phyloP scores from a whole-genome alignment of 169 alveolate genomes.

The Eimeria acervulina region DNA sequence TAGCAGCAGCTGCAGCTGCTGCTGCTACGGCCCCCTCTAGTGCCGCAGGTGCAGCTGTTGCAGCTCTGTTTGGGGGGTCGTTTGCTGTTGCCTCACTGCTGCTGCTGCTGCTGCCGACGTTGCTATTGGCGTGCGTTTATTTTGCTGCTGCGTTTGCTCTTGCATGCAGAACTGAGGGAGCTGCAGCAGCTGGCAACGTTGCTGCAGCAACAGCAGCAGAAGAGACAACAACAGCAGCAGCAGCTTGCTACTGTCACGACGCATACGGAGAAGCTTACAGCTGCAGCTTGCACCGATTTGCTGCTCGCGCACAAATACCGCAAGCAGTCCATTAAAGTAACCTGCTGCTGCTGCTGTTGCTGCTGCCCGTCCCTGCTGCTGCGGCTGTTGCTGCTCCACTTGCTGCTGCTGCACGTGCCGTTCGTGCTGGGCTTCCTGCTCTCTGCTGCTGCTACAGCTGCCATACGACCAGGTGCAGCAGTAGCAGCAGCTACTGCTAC shows the following conservation, averaged over 20 bases:
- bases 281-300: conserved; percentile 69
- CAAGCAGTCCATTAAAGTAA: conserved; percentile 6
- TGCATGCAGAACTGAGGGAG: conserved; percentile 43
- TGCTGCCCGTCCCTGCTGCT: conserved; percentile 5
- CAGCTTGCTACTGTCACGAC: conserved; percentile 41
- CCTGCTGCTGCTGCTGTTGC: conserved; percentile 10
- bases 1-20: neutral
- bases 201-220: conserved; percentile 59
- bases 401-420: neutral
- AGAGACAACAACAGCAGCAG: conserved; percentile 48
- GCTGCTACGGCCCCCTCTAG: neutral
- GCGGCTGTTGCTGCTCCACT: neutral
- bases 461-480: neutral
- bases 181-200: conserved; percentile 34
- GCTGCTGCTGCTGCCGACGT: neutral
- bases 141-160: neutral
- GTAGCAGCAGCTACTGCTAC: neutral
- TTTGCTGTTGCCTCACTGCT: neutral
- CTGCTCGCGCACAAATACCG: conserved; percentile 68
- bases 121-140: neutral
- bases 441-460: too few species aligned
- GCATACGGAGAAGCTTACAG: conserved; percentile 48
- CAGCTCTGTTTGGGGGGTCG: neutral
- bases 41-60: neutral
- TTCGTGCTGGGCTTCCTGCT: neutral